These are phyloP conservation scores for Sarocladiaceae sp. DNA, from an alignment of 2,329 filamentous ascomycete species.

Conservation along the genomic window DNA sequence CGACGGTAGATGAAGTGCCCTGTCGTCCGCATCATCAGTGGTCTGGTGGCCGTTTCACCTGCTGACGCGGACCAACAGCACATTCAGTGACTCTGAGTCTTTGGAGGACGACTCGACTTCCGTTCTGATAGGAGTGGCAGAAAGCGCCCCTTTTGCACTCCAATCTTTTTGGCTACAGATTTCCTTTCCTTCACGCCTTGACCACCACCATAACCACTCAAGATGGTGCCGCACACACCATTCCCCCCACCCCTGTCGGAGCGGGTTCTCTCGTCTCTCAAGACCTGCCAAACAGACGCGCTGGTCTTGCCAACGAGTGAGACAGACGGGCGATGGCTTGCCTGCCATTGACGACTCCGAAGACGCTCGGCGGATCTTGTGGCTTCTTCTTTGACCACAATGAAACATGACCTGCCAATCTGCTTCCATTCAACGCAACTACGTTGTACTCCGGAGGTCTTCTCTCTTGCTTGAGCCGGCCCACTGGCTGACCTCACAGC, in stretches of 20 bases:
- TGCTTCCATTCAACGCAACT: neutral
- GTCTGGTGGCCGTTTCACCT: neutral
- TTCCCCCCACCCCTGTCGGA: neutral
- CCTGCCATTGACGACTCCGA: neutral
- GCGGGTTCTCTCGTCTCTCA: neutral
- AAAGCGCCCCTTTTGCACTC: too few relatives aligned
- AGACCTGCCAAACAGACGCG: neutral
- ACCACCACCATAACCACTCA: neutral
- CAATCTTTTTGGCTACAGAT: too few relatives aligned
- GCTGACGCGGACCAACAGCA: neutral
- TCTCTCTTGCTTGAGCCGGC: too few relatives aligned
- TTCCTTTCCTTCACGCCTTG: neutral
- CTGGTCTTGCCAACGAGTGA: neutral
- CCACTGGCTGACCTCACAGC: neutral
- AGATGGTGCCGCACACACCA: constrained; percentile 1
- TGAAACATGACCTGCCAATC: neutral
- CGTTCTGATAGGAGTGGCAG: neutral
- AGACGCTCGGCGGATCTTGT: neutral
- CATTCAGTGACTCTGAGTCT: too few relatives aligned
- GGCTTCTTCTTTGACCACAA: neutral
- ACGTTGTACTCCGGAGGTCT: too few relatives aligned
- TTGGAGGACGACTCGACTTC: neutral
- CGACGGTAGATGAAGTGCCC: neutral
- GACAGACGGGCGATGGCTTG: neutral
- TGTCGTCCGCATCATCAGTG: too few relatives aligned